Conservation (phyloP, 1,284 basidiomycete species). For the Pisolithus thermaeus region DNA sequence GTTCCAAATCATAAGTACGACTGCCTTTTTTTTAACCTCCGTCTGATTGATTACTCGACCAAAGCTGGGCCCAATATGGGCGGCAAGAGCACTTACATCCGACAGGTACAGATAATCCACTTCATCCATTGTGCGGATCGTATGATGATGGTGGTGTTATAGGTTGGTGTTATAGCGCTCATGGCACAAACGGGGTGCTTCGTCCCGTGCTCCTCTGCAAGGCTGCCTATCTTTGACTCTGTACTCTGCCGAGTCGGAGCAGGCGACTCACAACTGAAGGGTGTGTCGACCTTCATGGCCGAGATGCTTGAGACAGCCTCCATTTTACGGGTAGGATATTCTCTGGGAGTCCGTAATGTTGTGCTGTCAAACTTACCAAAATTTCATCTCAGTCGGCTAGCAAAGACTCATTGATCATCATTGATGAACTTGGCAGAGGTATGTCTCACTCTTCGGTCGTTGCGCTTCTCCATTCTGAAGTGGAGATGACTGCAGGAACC, state of each 20-base stretch:
- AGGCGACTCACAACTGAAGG: slow-evolving; percentile 95
- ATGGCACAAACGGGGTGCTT: slow-evolving; percentile 97
- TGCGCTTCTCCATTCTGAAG: not conserved
- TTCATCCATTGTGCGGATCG: not conserved
- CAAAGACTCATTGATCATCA: slow-evolving; percentile 92
- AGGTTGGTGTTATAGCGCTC: slow-evolving; percentile 90
- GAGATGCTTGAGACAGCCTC: slow-evolving; percentile 99
- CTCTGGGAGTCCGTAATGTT: slow-evolving; percentile 6
- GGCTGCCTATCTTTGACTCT: slow-evolving; percentile 92
- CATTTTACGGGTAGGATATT: slow-evolving; percentile 70
- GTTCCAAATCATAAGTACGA: slow-evolving; percentile 81
- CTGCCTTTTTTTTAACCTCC: too few relatives aligned
- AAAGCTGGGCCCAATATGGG: slow-evolving; percentile 94
- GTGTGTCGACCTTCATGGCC: slow-evolving; percentile 98
- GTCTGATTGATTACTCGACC: not conserved
- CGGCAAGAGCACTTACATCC: slow-evolving; percentile 91
- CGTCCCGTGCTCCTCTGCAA: slow-evolving; percentile 81
- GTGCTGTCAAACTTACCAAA: not conserved
- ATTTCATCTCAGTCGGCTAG: slow-evolving; percentile 67
- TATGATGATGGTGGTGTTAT: slow-evolving; percentile 10
- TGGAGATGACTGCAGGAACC: slow-evolving; percentile 52
- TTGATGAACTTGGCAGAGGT: slow-evolving; percentile 96
- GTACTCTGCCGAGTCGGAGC: slow-evolving; percentile 96
- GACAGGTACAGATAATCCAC: slow-evolving; percentile 45
- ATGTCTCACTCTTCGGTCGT: slow-evolving; percentile 5